Conservation (phyloP, 2,329 filamentous ascomycete genomes). For the Venturia oleaginea region DNA sequence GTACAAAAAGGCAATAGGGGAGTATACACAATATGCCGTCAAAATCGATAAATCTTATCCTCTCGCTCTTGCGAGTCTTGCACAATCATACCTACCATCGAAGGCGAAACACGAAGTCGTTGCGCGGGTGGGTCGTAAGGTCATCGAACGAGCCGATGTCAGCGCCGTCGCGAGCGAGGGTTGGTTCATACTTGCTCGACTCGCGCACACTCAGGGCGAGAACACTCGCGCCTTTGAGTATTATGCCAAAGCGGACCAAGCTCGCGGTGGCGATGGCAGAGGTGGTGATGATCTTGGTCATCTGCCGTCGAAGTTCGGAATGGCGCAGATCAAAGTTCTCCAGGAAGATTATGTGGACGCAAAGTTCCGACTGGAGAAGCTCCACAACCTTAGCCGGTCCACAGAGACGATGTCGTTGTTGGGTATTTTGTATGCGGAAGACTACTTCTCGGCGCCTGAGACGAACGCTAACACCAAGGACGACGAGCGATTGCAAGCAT, state of each 20-base stretch:
- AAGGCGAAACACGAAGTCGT: constrained; percentile 73
- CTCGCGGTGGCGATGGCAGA: constrained; percentile 70
- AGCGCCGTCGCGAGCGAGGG: constrained; percentile 95
- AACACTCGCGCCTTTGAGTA: constrained; percentile 68
- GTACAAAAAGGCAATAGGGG: constrained; percentile 89
- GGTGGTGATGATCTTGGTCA: constrained; percentile 87
- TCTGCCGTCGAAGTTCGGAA: constrained; percentile 88
- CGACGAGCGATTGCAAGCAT: constrained; percentile 55
- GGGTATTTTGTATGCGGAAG: constrained; percentile 86
- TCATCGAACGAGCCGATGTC: constrained; percentile 91
- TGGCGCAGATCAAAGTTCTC: constrained; percentile 78
- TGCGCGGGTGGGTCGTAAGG: constrained; percentile 79
- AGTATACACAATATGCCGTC: constrained; percentile 88
- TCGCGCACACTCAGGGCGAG: constrained; percentile 78
- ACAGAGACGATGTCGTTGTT: constrained; percentile 88
- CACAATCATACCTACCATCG: constrained; percentile 74
- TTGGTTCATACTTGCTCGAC: constrained; percentile 89
- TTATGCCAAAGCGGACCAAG: constrained; percentile 84
- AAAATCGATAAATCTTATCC: constrained; percentile 88
- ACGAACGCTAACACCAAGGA: constrained; percentile 60
- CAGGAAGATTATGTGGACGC: constrained; percentile 82
- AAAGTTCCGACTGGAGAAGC: constrained; percentile 89
- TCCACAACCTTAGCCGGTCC: constrained; percentile 73
- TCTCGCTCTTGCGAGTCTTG: constrained; percentile 82
- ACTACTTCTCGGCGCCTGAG: constrained; percentile 69